Conservation (phyloP, 306 rosid genomes). For the Luffa aegyptiaca region DNA sequence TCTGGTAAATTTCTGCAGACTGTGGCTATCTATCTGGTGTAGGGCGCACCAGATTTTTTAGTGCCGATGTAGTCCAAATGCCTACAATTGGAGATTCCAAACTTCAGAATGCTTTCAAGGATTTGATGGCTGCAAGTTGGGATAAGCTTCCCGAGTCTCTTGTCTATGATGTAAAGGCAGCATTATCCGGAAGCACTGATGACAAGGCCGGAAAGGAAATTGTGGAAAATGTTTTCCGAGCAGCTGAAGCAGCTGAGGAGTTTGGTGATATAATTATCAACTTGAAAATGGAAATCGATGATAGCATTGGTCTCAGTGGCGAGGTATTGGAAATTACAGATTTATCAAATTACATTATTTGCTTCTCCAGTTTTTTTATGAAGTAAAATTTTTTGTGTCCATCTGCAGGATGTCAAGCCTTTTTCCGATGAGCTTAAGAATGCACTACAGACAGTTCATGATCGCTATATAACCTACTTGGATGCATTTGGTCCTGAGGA, state of each 20-base stretch:
- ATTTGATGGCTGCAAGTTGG: constrained; percentile 77
- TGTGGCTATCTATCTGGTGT: constrained; percentile 42
- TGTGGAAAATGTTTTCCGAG: constrained; percentile 55
- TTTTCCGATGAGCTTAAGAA: constrained; percentile 42
- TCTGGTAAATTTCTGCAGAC: constrained; percentile 28
- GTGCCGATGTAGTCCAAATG: constrained; percentile 42
- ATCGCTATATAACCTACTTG: constrained; percentile 70
- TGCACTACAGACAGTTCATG: constrained; percentile 44
- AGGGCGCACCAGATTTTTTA: constrained; percentile 41
- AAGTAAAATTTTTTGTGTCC: constrained; percentile 12
- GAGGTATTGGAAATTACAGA: constrained; percentile 43
- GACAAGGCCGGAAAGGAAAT: constrained; percentile 60
- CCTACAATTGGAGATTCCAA: constrained; percentile 56
- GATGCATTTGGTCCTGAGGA: constrained; percentile 80
- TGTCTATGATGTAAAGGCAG: constrained; percentile 38
- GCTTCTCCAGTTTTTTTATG: not conserved
- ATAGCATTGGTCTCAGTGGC: constrained; percentile 61
- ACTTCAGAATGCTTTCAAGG: constrained; percentile 58
- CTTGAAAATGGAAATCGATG: constrained; percentile 82
- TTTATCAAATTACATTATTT: not conserved
- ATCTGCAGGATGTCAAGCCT: constrained; percentile 53
- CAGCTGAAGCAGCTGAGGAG: constrained; percentile 78
- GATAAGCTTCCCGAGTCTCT: constrained; percentile 37
- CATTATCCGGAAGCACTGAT: constrained; percentile 51
- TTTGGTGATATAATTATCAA: constrained; percentile 48